phyloP scores from a whole-genome alignment of 2,329 filamentous ascomycete genomes.

The Pyricularia pennisetigena region DNA sequence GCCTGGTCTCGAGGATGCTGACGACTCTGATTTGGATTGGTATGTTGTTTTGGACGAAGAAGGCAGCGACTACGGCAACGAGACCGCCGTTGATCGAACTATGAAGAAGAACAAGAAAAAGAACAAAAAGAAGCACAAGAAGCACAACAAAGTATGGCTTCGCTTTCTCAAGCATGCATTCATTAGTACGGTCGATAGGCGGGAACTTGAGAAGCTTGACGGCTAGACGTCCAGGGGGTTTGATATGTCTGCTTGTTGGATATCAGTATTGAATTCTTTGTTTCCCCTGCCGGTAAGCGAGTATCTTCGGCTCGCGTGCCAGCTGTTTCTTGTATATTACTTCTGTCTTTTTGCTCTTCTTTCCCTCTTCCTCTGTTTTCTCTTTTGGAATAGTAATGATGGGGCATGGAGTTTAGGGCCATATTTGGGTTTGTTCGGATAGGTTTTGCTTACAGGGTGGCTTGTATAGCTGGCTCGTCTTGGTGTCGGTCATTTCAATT shows the following conservation, averaged over 20 bases:
- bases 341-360: neutral
- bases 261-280: neutral
- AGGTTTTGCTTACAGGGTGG: neutral
- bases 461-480: neutral
- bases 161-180: slow-evolving; percentile 73
- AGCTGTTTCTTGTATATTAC: neutral
- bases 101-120: slow-evolving; percentile 29
- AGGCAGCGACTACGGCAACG: slow-evolving; percentile 16
- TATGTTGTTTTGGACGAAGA: slow-evolving; percentile 19
- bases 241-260: neutral
- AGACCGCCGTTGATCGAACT: slow-evolving; percentile 21
- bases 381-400: neutral
- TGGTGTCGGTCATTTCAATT: neutral
- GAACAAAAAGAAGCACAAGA: slow-evolving; percentile 41
- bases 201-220: slow-evolving; percentile 47
- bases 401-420: neutral
- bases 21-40: slow-evolving; percentile 13
- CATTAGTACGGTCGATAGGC: slow-evolving; percentile 58
- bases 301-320: neutral
- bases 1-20: slow-evolving; percentile 1
- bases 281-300: neutral
- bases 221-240: neutral
- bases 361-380: neutral
- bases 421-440: neutral
- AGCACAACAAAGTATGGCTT: slow-evolving; percentile 62